phyloP scores from a whole-genome alignment of 805 yeast species.

The Helenozyma rhizophorensis region DNA sequence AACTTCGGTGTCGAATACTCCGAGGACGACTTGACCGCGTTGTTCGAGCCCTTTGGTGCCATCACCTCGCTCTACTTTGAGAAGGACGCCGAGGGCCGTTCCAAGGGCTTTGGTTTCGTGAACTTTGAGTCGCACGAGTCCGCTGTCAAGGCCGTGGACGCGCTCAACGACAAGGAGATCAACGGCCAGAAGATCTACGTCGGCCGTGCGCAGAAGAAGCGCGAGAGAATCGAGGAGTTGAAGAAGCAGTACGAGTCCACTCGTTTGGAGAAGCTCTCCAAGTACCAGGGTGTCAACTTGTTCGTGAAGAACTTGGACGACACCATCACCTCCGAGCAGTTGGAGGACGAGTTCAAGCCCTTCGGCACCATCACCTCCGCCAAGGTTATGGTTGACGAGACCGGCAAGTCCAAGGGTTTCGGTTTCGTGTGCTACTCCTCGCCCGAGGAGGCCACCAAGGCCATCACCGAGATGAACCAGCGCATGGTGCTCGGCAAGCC shows the following conservation, averaged over 20 bases:
- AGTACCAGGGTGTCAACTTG: slow-evolving; percentile 96
- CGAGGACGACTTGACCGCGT: slow-evolving; percentile 64
- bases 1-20: slow-evolving; percentile 72
- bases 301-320: slow-evolving; percentile 97
- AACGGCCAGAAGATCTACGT: slow-evolving; percentile 86
- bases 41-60: slow-evolving; percentile 71
- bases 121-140: slow-evolving; percentile 84
- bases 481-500: slow-evolving; percentile 94
- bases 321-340: slow-evolving; percentile 82
- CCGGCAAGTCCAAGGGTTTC: slow-evolving; percentile 95
- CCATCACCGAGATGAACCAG: slow-evolving; percentile 97
- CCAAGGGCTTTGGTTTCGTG: slow-evolving; percentile 94
- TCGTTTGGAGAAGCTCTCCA: slow-evolving; percentile 84
- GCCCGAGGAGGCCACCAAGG: slow-evolving; percentile 99
- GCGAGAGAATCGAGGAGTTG: slow-evolving; percentile 94
- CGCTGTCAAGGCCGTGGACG: slow-evolving; percentile 90
- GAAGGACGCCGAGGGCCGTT: slow-evolving; percentile 79
- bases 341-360: slow-evolving; percentile 87
- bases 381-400: slow-evolving; percentile 91
- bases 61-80: slow-evolving; percentile 82
- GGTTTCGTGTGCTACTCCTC: slow-evolving; percentile 97
- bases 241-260: slow-evolving; percentile 91
- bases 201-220: slow-evolving; percentile 98
- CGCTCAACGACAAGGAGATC: slow-evolving; percentile 80
- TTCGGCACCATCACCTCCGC: slow-evolving; percentile 95